Base-by-base conservation (phyloP, 371 early-diverging fungal species). In the Vairimorpha apis region DNA sequence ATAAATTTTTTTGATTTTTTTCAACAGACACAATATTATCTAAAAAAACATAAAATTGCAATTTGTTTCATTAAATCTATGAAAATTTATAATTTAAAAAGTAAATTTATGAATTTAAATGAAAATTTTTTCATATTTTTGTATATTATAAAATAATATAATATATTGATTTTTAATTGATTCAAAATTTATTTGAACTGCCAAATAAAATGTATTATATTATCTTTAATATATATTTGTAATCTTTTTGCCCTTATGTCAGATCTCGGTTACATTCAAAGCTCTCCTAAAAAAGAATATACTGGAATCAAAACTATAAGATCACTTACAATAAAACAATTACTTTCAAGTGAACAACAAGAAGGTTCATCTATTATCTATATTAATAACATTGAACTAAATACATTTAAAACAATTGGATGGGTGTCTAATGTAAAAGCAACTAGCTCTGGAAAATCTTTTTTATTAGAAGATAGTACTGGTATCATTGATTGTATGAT, bases 381-480 rank as follows among this genome's bases (percentile, higher is more conserved):
- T 8, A 7, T 81, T 0, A 76, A 78, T 43, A 37, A 56, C 12
- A 29, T 37, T 14, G 81, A 75, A 29, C 30, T 81, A 1, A 65
- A 55, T 37, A 69, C 56, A 18, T 21, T 81, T 3, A 30, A 53
- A 62, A 14, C 76, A 3, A 43, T 65, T 38, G 81, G 78, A 29
- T 74, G 56, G 47, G 76, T 78, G 1, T 41, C 18, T 3, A 38
- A 30, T n/a, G 35, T 60, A 16, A 76, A 68, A 21, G 27, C 18
- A 1, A 66, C 64, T 14, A 59, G 33, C 13, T 75, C 53, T 18
- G 81, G 81, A 16, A 68, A 67, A 12, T 33, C 49, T 47, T 78
- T 81, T 65, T 38, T 38, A 10, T 25, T 81, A 35, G 67, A 75
- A 37, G 81, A 81, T 38, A 67, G 66, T 0, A 81, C 78, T 38